phyloP scores from a whole-genome alignment of 1,284 basidiomycete genomes.

The Fomes fomentarius region DNA sequence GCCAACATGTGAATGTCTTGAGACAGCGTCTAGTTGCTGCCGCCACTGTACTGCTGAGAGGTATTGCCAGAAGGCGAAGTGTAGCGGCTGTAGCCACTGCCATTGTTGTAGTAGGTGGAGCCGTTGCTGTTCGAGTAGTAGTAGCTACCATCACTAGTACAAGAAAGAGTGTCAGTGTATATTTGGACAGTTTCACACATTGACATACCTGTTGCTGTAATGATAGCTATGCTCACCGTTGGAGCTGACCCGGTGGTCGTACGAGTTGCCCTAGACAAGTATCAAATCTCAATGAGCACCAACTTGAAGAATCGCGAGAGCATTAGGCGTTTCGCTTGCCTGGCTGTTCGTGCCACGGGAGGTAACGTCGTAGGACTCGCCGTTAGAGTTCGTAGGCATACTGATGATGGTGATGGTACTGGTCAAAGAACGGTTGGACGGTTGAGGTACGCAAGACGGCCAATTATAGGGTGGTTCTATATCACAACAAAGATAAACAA shows the following conservation, averaged over 20 bases:
- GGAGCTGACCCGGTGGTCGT: conserved; percentile 7
- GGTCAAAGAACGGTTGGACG: neutral
- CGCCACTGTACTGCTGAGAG: neutral
- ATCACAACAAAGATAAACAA: conserved; percentile 1
- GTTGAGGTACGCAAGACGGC: no score
- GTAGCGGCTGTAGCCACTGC: conserved; percentile 3
- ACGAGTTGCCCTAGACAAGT: conserved; percentile 4
- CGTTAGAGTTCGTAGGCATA: neutral
- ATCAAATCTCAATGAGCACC: neutral
- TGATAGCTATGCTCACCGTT: conserved; percentile 6
- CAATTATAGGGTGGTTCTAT: no score
- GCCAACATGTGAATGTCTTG: no score
- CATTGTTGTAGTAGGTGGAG: conserved; percentile 8
- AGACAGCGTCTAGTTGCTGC: neutral
- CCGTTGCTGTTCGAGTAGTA: conserved; percentile 7
- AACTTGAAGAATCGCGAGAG: neutral
- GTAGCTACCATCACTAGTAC: conserved; percentile 5
- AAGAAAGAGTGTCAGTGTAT: neutral
- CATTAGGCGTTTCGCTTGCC: neutral
- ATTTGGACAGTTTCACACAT: neutral
- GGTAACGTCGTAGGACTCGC: neutral
- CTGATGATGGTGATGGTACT: conserved; percentile 2
- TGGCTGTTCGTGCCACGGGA: conserved; percentile 6
- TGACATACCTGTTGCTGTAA: conserved; percentile 7
- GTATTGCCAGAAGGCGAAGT: neutral